A percentile compares a stretch with the other conserved stretches of the same genome.
phyloP scores from a whole-genome alignment of 2,329 filamentous ascomycete species.

The Huntiella decipiens region DNA sequence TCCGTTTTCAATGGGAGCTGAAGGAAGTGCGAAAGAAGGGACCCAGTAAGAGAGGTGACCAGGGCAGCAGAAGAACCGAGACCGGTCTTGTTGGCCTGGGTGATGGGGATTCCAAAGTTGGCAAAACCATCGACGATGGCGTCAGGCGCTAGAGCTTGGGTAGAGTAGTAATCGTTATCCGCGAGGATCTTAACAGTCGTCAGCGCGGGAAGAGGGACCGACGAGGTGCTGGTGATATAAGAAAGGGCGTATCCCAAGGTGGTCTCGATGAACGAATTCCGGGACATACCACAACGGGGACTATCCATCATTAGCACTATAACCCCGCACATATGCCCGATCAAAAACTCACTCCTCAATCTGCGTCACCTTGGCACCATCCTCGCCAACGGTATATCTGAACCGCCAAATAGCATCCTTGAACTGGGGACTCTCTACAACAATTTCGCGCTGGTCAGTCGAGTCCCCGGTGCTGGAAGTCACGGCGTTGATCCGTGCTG shows the following conservation, averaged over 20 bases:
- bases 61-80: constrained; percentile 87
- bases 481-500: constrained; percentile 47
- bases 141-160: constrained; percentile 17
- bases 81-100: constrained; percentile 80
- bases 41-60: constrained; percentile 68
- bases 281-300: constrained; percentile 13
- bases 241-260: constrained; percentile 74
- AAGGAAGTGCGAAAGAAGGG: constrained; percentile 60
- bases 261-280: constrained; percentile 82
- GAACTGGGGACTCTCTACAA: constrained; percentile 87
- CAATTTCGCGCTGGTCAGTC: constrained; percentile 48
- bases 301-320: not conserved
- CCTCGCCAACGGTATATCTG: constrained; percentile 48
- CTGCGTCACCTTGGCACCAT: constrained; percentile 66
- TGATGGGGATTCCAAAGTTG: constrained; percentile 56
- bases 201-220: constrained; percentile 28
- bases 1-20: constrained; percentile 18
- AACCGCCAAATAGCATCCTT: constrained; percentile 75
- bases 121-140: constrained; percentile 39
- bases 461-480: constrained; percentile 34
- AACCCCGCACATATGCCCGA: not conserved
- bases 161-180: constrained; percentile 93
- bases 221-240: constrained; percentile 38
- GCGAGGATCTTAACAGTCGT: constrained; percentile 62
- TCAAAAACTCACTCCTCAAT: constrained; percentile 47